Evolutionary conservation across 2,329 filamentous ascomycete species (phyloP).

Genomic region (Sporothrix brunneoviolacea): DNA sequence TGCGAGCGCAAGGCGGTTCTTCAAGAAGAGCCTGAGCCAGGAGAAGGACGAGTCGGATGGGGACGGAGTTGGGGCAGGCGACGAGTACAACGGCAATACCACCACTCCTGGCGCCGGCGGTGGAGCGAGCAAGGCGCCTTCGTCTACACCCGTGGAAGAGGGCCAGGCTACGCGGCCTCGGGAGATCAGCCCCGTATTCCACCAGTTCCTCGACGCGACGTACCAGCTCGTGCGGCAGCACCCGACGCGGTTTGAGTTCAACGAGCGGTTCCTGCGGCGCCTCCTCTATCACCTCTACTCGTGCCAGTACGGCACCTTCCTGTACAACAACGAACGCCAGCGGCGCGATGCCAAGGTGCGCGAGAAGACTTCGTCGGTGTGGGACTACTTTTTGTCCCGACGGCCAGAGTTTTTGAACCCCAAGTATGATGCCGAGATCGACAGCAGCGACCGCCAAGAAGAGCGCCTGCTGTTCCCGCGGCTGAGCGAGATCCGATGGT

Average conservation of each 20-base stretch:
- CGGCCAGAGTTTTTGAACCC: conserved; percentile 76
- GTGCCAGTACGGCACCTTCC: conserved; percentile 93
- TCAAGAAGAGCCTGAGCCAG: conserved; percentile 68
- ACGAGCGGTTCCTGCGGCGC: conserved; percentile 83
- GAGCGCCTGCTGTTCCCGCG: conserved; percentile 80
- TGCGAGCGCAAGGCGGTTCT: conserved; percentile 79
- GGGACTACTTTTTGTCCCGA: conserved; percentile 88
- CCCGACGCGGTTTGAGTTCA: conserved; percentile 89
- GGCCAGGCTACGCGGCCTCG: conserved; percentile 70
- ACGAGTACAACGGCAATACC: conserved; percentile 34
- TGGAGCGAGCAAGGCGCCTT: too few species aligned
- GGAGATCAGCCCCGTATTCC: conserved; percentile 92
- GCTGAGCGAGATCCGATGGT: conserved; percentile 79
- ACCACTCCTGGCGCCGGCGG: conserved; percentile 28
- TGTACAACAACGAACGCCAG: conserved; percentile 92
- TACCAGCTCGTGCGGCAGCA: conserved; percentile 85
- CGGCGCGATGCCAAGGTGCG: conserved; percentile 62
- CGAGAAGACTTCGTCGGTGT: conserved; percentile 77
- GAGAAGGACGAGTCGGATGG: conserved; percentile 51
- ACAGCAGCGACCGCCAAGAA: conserved; percentile 71
- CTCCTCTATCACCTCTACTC: conserved; percentile 91
- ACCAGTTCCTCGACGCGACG: conserved; percentile 91
- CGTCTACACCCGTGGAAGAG: conserved; percentile 33
- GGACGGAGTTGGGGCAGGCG: conserved; percentile 52
- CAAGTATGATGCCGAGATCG: conserved; percentile 65